Evolutionary conservation across 164 flowering plant species (phyloP).

Genomic region (Aristolochia fimbriata): DNA sequence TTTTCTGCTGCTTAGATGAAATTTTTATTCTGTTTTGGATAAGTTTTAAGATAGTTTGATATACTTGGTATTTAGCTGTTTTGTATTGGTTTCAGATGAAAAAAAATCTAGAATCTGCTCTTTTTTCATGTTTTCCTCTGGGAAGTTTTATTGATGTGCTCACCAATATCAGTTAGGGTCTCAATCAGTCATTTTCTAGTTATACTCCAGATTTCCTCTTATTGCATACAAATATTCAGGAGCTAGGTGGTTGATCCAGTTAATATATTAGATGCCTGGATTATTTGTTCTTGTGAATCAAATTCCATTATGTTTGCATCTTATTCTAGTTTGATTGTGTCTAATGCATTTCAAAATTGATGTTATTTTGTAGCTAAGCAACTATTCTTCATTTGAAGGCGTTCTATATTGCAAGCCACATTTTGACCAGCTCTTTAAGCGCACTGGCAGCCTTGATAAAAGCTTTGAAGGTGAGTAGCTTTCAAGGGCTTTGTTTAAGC

Average conservation of each 20-base stretch:
- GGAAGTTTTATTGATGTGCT: neutral
- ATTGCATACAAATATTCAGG: neutral
- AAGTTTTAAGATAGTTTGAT: too few relatives aligned
- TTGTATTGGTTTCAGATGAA: too few relatives aligned
- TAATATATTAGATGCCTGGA: neutral
- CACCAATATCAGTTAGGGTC: neutral
- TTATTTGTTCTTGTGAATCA: neutral
- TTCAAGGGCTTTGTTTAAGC: neutral
- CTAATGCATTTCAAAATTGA: neutral
- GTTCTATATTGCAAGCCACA: conserved; percentile 94
- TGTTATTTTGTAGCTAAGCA: conserved; percentile 49
- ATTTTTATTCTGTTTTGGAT: too few relatives aligned
- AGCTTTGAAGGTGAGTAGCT: conserved; percentile 72
- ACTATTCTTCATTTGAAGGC: conserved; percentile 84
- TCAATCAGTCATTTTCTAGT: neutral
- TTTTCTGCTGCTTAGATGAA: too few relatives aligned
- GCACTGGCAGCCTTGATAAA: conserved; percentile 90
- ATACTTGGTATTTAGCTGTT: too few relatives aligned
- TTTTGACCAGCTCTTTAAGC: conserved; percentile 86
- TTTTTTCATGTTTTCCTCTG: neutral
- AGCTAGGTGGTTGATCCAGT: neutral
- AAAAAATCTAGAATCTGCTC: too few relatives aligned
- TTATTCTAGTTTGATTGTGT: neutral
- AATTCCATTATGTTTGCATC: neutral
- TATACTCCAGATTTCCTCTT: neutral